Evolutionary conservation across 2,329 filamentous ascomycete genomes (phyloP), one percentile per base, ranked within the genome.

Genomic region (Aspergillus sojae): DNA sequence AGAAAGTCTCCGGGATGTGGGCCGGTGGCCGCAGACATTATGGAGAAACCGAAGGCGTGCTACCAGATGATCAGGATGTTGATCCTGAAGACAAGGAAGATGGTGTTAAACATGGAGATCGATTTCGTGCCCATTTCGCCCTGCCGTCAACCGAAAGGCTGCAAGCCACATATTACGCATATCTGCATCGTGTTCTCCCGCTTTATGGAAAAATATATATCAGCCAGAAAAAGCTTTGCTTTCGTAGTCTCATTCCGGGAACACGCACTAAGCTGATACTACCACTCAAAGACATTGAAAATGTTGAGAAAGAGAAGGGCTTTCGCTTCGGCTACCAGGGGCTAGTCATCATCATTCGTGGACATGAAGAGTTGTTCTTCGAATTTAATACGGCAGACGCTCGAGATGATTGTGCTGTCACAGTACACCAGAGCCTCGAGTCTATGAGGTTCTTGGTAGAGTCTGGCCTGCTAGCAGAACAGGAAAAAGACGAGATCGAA

Each of bases 1-100:
- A 96, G 74, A 98, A 97, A 77, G 94, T 98, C 0, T 96, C 94
- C 0, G 94, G 93, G 43, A 98, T 98, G 91, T 95, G 95, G 88
- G 92, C 93, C 69, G 95, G 95, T 39, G 92, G 92, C 14, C 89
- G 90, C 70, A 93, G 90, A 71, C 94, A 98, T 77, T 99, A 98
- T 72, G 89, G 90, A 57, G 91, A 93, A 23, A 86, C 85, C 26
- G 88, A 92, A 74, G 81, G 85, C 16, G 83, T 89, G 11, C 81
- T 86, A 9, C 86, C 90, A 1, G 90, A 90, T 71, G 92, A 96
- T 65, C 80, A 81, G 60, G 78, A 83, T 2, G 80, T 83, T 43
- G 84, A 86, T 50, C 77, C 81, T 1, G 86, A 88, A 68, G 85
- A 87, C 60, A 83, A 85, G 52, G 81, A 86, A 65, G 81, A 84